A percentile compares a stretch with the other conserved stretches of the same genome.
Conservation (phyloP, 352 stramenopile species). For the Phytophthora sp. region DNA sequence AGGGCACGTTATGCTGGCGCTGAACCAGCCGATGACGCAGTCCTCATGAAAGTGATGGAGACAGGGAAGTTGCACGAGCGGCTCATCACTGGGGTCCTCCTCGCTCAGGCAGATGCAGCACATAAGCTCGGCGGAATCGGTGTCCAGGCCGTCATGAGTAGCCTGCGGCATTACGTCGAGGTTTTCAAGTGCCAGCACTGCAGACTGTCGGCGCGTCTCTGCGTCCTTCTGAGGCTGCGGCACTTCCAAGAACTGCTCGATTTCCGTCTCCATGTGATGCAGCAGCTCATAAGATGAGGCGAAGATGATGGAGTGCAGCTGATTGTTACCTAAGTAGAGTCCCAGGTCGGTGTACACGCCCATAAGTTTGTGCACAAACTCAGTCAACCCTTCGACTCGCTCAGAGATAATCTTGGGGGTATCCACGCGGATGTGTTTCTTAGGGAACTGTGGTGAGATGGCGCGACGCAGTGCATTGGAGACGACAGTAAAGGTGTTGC, state of each 20-base stretch:
- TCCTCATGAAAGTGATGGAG: constrained; percentile 68
- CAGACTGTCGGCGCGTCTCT: constrained; percentile 41
- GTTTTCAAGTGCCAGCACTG: constrained; percentile 52
- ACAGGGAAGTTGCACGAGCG: constrained; percentile 53
- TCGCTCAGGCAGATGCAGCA: constrained; percentile 63
- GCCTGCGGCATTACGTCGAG: constrained; percentile 3
- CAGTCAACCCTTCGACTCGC: constrained; percentile 43
- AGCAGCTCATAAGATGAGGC: constrained; percentile 21
- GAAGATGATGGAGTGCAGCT: constrained; percentile 30
- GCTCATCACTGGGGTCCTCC: constrained; percentile 19
- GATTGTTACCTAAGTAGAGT: constrained; percentile 46
- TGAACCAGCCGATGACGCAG: constrained; percentile 75
- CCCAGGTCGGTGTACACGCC: constrained; percentile 56
- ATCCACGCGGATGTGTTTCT: constrained; percentile 56
- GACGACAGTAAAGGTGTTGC: constrained; percentile 46
- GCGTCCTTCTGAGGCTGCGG: constrained; percentile 50
- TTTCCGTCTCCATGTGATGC: constrained; percentile 32
- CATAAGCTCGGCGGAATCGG: constrained; percentile 17
- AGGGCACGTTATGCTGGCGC: constrained; percentile 62
- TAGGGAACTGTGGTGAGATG: constrained; percentile 50
- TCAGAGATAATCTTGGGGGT: constrained; percentile 50
- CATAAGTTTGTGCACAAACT: constrained; percentile 57
- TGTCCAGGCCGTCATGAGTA: background rate
- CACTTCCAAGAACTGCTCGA: constrained; percentile 54
- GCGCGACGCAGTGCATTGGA: constrained; percentile 54